Conservation (phyloP, 106 monocot species). For the Xerophyta viscosa region DNA sequence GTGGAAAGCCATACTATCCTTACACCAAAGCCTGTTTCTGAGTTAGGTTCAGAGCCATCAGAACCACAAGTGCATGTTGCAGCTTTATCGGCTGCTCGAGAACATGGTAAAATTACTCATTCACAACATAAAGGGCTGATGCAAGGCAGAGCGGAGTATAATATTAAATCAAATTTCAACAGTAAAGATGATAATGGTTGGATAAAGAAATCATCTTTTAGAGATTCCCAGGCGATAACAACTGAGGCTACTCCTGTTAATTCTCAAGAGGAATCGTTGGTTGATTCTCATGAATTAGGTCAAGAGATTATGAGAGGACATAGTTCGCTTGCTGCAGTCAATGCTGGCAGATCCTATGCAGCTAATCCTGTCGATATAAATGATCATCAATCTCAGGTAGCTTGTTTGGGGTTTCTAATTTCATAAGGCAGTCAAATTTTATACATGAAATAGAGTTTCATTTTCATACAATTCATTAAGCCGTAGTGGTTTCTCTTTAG, state of each 20-base stretch:
- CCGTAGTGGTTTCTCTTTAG: neutral
- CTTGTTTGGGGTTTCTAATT: neutral
- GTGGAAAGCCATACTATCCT: conserved; percentile 1
- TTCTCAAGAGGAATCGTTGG: neutral
- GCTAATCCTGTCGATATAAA: conserved; percentile 23
- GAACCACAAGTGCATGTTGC: conserved; percentile 1
- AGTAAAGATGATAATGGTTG: conserved; percentile 17
- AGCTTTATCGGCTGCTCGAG: too few species aligned
- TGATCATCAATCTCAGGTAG: conserved; percentile 62
- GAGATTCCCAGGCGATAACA: conserved; percentile 11
- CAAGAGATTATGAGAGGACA: conserved; percentile 18
- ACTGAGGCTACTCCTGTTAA: neutral
- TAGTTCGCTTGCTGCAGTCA: conserved; percentile 8
- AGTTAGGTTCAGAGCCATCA: conserved; percentile 6
- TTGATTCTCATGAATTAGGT: conserved; percentile 16
- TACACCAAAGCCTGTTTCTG: neutral
- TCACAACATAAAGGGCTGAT: conserved; percentile 15
- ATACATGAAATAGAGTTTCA: too few species aligned
- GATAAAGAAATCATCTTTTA: conserved; percentile 22
- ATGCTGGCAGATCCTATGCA: conserved; percentile 9
- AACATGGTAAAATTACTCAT: conserved; percentile 15
- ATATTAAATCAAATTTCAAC: conserved; percentile 18
- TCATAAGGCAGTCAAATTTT: too few species aligned
- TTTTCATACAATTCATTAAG: too few species aligned
- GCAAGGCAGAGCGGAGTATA: conserved; percentile 19